Percentiles rank a stretch among this genome's conserved stretches.
Conservation (phyloP, 73 alveolate species). For the Durusdinium trenchii region DNA sequence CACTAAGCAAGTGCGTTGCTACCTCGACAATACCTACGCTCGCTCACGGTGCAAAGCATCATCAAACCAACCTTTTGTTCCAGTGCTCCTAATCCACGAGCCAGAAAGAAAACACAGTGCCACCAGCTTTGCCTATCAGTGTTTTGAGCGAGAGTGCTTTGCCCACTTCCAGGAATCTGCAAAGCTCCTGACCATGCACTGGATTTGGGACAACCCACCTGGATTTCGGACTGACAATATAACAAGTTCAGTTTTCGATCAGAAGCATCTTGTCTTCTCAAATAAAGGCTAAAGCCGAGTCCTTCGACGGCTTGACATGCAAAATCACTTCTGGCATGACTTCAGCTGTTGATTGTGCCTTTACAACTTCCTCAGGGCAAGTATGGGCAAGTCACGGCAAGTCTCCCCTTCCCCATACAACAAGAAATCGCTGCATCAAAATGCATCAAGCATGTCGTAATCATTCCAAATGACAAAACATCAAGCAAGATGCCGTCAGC, state of each 20-base stretch:
- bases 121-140: slow-evolving; percentile 14
- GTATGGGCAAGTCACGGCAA: no score
- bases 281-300: background rate
- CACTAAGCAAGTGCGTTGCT: no score
- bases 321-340: slow-evolving; percentile 10
- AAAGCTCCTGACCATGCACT: background rate
- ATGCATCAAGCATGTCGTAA: background rate
- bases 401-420: background rate
- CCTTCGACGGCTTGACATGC: slow-evolving; percentile 57
- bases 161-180: background rate
- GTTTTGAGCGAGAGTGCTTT: background rate
- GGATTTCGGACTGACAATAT: background rate
- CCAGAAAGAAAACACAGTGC: no score
- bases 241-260: no score
- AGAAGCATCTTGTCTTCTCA: background rate
- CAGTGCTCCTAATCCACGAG: no score
- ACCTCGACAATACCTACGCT: no score
- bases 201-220: background rate
- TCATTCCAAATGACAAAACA: background rate
- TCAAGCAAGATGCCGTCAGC: background rate
- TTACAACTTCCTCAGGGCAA: background rate
- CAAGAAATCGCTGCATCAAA: background rate
- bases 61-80: no score
- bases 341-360: slow-evolving; percentile 6
- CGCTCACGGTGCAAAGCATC: no score